A percentile compares a stretch with the other conserved stretches of the same genome.
phyloP scores from a whole-genome alignment of 78 protist genomes.

The Creolimax fragrantissima region DNA sequence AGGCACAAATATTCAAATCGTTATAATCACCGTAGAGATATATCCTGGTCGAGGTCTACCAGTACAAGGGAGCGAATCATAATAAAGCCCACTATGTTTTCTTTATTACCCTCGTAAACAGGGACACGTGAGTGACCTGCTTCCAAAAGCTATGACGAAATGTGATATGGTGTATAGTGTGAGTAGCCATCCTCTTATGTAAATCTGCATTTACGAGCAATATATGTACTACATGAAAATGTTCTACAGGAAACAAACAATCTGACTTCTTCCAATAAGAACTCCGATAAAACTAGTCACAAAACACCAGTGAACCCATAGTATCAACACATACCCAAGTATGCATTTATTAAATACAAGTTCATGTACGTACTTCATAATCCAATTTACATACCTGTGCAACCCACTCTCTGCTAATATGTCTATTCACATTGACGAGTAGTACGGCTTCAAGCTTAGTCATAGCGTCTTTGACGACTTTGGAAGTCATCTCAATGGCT shows the following conservation, averaged over 20 bases:
- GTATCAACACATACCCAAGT: too few relatives aligned
- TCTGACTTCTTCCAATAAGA: too few relatives aligned
- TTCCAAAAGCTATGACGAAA: not conserved
- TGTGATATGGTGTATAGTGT: too few relatives aligned
- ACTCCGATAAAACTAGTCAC: too few relatives aligned
- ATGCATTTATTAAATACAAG: too few relatives aligned
- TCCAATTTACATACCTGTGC: not conserved
- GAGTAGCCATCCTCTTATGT: too few relatives aligned
- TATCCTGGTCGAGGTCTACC: not conserved
- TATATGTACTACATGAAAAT: too few relatives aligned
- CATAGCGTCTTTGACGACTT: slow-evolving; percentile 17
- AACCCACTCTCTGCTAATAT: not conserved
- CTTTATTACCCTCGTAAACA: not conserved
- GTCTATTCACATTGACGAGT: slow-evolving; percentile 3
- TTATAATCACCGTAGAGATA: not conserved
- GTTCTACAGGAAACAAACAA: too few relatives aligned
- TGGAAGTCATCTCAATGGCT: slow-evolving; percentile 23
- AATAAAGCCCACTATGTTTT: slow-evolving; percentile 23
- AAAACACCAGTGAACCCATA: too few relatives aligned
- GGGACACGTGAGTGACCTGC: slow-evolving; percentile 15
- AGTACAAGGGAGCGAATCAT: slow-evolving; percentile 9
- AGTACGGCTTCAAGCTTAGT: slow-evolving; percentile 34
- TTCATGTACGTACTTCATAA: too few relatives aligned
- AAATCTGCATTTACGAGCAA: too few relatives aligned
- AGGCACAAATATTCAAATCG: too few relatives aligned